These are phyloP conservation scores for Trichophyton benhamiae DNA, from an alignment of 2,329 filamentous ascomycete species.

Conservation along the genomic window DNA sequence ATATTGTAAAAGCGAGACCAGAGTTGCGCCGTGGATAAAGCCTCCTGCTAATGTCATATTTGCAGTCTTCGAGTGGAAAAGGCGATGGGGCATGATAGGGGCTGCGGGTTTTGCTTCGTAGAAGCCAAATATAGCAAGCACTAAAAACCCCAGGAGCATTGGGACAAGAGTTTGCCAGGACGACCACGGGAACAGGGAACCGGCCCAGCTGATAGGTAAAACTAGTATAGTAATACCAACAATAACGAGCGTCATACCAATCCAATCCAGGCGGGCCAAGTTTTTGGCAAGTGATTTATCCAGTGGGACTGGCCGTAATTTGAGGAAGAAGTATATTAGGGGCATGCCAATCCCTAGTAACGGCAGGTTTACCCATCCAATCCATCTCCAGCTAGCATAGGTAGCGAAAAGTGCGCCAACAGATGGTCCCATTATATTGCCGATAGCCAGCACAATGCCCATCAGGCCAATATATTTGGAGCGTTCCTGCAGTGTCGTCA, in stretches of 20 bases:
- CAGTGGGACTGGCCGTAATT: conserved; percentile 35
- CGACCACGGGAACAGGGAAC: conserved; percentile 51
- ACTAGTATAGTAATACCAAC: conserved; percentile 47
- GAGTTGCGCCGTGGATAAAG: background rate
- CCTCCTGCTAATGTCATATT: background rate
- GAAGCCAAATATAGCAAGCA: conserved; percentile 41
- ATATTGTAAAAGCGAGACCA: background rate
- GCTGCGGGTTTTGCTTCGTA: conserved; percentile 33
- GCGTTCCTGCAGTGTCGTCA: conserved; percentile 30
- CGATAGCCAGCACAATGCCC: conserved; percentile 31
- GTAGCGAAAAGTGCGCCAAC: conserved; percentile 14
- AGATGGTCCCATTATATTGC: conserved; percentile 19
- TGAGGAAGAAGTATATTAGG: conserved; percentile 41
- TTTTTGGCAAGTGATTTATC: conserved; percentile 34
- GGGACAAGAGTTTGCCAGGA: conserved; percentile 51
- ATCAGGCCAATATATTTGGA: conserved; percentile 29
- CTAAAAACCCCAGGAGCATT: conserved; percentile 42
- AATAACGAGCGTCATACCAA: conserved; percentile 50
- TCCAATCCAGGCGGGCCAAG: conserved; percentile 47
- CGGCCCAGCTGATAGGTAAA: conserved; percentile 52
- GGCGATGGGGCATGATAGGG: background rate
- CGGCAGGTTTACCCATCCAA: conserved; percentile 53
- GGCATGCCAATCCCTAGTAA: conserved; percentile 39
- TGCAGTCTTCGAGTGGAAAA: background rate
- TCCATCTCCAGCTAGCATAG: conserved; percentile 42